Percentiles rank a stretch among this genome's conserved stretches.
Conservation (phyloP, 1,284 basidiomycete species). For the Cystobasidium sp. region DNA sequence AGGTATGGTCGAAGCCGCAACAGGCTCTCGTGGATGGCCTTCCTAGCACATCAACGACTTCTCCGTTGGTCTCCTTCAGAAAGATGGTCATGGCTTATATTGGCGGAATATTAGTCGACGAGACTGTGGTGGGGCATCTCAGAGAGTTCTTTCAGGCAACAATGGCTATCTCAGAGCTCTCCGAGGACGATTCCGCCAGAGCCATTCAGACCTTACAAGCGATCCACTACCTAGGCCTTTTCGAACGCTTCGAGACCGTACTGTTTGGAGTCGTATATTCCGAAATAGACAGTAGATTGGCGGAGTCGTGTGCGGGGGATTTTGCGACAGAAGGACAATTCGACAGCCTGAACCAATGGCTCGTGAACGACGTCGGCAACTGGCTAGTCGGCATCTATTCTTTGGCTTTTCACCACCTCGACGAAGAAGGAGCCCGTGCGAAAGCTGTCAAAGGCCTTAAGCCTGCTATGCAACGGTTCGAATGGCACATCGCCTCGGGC, state of each 20-base stretch:
- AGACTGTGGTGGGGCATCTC: conserved; percentile 54
- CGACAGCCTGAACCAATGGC: conserved; percentile 67
- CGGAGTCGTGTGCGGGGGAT: conserved; percentile 67
- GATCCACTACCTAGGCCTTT: conserved; percentile 68
- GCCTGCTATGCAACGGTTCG: conserved; percentile 82
- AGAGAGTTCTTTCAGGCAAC: conserved; percentile 48
- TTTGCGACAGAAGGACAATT: conserved; percentile 71
- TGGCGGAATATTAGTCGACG: conserved; percentile 53
- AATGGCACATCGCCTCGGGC: conserved; percentile 72
- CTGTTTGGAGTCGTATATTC: conserved; percentile 82
- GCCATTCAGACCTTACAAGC: conserved; percentile 59
- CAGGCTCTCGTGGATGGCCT: conserved; percentile 44
- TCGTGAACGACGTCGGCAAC: conserved; percentile 61
- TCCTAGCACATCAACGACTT: conserved; percentile 70
- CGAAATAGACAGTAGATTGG: conserved; percentile 74
- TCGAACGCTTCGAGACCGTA: conserved; percentile 82
- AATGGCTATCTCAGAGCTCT: conserved; percentile 31
- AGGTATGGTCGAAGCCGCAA: conserved; percentile 47
- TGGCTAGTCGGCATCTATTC: conserved; percentile 46
- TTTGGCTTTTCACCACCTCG: conserved; percentile 41
- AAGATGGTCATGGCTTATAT: conserved; percentile 56
- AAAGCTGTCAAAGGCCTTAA: conserved; percentile 73
- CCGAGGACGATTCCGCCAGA: conserved; percentile 53
- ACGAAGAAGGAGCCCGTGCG: conserved; percentile 38
- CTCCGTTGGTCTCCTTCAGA: conserved; percentile 64